Evolutionary conservation across 73 alveolate species (phyloP).

Genomic region (Paramecium octaurelia): DNA sequence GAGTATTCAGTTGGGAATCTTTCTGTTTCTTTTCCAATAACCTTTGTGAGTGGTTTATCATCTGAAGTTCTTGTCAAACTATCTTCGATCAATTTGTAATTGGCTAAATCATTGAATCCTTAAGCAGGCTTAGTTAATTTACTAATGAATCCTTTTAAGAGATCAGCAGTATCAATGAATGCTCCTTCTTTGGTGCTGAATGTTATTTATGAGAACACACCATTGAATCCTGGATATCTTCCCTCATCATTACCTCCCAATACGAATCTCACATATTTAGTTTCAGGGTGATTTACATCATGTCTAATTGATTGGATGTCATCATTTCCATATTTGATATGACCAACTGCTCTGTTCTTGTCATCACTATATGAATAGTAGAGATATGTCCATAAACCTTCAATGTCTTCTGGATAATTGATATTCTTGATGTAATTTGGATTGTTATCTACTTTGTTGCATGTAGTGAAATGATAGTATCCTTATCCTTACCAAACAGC

Average conservation of each 20-base stretch:
- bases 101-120: neutral
- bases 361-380: slow-evolving; percentile 51
- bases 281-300: neutral
- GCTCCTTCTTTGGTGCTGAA: neutral
- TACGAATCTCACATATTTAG: slow-evolving; percentile 37
- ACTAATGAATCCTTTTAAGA: neutral
- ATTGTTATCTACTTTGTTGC: neutral
- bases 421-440: neutral
- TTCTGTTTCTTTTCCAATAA: neutral
- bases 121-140: neutral
- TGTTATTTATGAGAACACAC: neutral
- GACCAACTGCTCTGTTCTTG: slow-evolving; percentile 2
- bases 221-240: slow-evolving; percentile 37
- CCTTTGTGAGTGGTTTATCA: neutral
- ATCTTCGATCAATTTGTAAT: neutral
- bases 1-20: slow-evolving; percentile 50
- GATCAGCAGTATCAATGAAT: neutral
- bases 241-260: slow-evolving; percentile 41
- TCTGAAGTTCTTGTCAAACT: neutral
- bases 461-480: slow-evolving; percentile 33
- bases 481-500: slow-evolving; percentile 59
- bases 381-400: slow-evolving; percentile 52
- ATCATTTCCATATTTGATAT: slow-evolving; percentile 3
- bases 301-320: neutral
- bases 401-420: slow-evolving; percentile 54